phyloP scores from a whole-genome alignment of 2,329 filamentous ascomycete species.

The Phialophora tarda region DNA sequence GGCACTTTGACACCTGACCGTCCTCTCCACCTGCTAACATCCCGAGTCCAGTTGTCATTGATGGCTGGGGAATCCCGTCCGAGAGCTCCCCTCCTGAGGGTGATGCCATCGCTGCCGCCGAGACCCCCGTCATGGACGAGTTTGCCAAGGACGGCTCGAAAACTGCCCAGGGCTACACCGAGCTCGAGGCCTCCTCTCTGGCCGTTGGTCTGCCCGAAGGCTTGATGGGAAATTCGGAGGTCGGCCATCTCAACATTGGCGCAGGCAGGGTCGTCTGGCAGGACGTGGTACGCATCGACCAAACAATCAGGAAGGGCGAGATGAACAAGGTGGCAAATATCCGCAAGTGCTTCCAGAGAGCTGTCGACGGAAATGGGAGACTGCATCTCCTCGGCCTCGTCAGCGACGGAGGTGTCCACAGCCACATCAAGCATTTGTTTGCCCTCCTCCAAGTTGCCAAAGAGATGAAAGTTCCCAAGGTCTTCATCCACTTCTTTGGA shows the following conservation, averaged over 20 bases:
- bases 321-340: conserved; percentile 78
- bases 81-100: conserved; percentile 82
- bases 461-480: conserved; percentile 81
- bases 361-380: conserved; percentile 86
- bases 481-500: conserved; percentile 99
- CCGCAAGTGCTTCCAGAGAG: conserved; percentile 75
- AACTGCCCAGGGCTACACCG: conserved; percentile 81
- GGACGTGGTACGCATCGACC: conserved; percentile 95
- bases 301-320: conserved; percentile 84
- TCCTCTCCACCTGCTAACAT: conserved; percentile 31
- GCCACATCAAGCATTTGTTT: conserved; percentile 92
- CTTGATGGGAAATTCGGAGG: conserved; percentile 98
- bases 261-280: conserved; percentile 98
- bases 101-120: conserved; percentile 91
- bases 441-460: conserved; percentile 88
- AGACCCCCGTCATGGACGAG: conserved; percentile 93
- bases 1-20: conserved; percentile 39
- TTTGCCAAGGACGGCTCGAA: conserved; percentile 71
- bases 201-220: conserved; percentile 96
- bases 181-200: conserved; percentile 93
- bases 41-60: conserved; percentile 80
- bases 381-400: conserved; percentile 91
- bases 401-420: conserved; percentile 94
- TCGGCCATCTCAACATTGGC: conserved; percentile 98
- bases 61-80: conserved; percentile 92